phyloP scores from a whole-genome alignment of 208 protist species.

The Acanthamoeba culbertsoni region DNA sequence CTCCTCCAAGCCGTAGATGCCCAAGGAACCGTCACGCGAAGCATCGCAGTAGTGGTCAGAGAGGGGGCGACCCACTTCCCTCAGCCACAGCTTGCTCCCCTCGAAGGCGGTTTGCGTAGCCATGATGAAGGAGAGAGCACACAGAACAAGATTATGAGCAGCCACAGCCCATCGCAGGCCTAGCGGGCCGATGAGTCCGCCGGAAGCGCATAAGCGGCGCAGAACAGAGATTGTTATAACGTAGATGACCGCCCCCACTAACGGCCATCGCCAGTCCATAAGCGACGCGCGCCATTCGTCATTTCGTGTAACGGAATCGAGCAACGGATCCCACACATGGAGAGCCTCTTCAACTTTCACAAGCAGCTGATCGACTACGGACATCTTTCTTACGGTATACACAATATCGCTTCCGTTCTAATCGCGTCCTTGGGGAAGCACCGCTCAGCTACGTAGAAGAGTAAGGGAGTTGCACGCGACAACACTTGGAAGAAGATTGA shows the following conservation, averaged over 20 bases:
- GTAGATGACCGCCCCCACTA: background rate
- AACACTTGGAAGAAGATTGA: no score
- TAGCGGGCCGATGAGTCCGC: slow-evolving; percentile 9
- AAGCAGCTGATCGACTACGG: background rate
- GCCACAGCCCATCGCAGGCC: slow-evolving; percentile 14
- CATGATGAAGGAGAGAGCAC: slow-evolving; percentile 64
- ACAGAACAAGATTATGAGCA: slow-evolving; percentile 66
- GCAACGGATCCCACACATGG: background rate
- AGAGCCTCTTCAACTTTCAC: background rate
- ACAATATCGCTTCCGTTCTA: no score
- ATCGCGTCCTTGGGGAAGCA: no score
- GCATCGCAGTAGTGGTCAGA: background rate
- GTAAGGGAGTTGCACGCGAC: no score
- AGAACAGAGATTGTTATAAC: background rate
- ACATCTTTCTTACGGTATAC: no score
- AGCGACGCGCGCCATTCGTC: background rate
- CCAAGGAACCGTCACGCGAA: background rate
- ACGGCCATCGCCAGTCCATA: background rate
- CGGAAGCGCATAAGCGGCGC: background rate
- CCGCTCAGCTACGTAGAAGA: no score
- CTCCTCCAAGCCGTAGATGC: background rate
- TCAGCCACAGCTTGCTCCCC: background rate
- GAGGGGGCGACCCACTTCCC: background rate
- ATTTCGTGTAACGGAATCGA: background rate
- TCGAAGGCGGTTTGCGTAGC: slow-evolving; percentile 54